A percentile compares a stretch with the other conserved stretches of the same genome.
phyloP scores from a whole-genome alignment of 805 yeast genomes.

The Starmera caribaea region DNA sequence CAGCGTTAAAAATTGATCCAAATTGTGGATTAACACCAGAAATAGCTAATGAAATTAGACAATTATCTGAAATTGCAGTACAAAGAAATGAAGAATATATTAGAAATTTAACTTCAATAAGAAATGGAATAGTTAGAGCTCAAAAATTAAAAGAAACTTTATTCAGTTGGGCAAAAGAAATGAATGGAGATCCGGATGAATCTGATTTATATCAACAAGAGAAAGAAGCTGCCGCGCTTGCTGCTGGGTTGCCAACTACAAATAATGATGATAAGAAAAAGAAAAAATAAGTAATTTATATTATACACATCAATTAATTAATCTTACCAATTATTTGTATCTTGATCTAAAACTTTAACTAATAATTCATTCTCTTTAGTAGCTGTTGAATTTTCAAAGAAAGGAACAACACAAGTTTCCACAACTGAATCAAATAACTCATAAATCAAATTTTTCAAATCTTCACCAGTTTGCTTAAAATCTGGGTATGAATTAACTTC shows the following conservation, averaged over 20 bases:
- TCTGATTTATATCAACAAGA: conserved; percentile 28
- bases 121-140: conserved; percentile 71
- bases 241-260: conserved; percentile 13
- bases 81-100: conserved; percentile 85
- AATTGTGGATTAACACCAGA: conserved; percentile 43
- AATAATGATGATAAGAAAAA: conserved; percentile 4
- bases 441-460: conserved; percentile 53
- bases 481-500: conserved; percentile 96
- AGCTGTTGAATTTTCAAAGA: conserved; percentile 19
- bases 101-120: conserved; percentile 60
- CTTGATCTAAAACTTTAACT: conserved; percentile 29
- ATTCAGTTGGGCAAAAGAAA: conserved; percentile 78
- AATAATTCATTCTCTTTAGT: conserved; percentile 15
- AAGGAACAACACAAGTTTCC: conserved; percentile 38
- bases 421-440: conserved; percentile 56
- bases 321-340: conserved; percentile 24
- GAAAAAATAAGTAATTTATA: background rate
- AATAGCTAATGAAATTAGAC: conserved; percentile 61
- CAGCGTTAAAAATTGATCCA: conserved; percentile 32
- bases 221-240: conserved; percentile 19
- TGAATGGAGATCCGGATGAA: conserved; percentile 54
- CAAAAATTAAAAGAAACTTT: conserved; percentile 64
- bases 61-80: conserved; percentile 64
- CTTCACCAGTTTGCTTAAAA: conserved; percentile 89
- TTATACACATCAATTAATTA: background rate